phyloP scores from a whole-genome alignment of 495 filamentous ascomycete species.

The Cercophora sp. region DNA sequence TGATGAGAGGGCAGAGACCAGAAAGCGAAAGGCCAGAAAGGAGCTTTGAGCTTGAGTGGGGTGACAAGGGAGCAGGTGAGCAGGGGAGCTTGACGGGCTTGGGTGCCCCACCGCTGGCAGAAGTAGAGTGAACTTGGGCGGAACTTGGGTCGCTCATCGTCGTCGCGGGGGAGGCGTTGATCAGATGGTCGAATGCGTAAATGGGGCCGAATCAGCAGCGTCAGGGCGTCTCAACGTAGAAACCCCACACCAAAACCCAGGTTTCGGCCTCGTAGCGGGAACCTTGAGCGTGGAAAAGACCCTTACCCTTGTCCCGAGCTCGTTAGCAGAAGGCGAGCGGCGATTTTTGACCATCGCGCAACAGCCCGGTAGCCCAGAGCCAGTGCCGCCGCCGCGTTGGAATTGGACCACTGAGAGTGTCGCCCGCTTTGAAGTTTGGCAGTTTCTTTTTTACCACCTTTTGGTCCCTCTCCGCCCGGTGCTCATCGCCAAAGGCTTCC shows the following conservation, averaged over 20 bases:
- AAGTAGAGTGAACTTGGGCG: neutral
- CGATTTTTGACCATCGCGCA: slow-evolving; percentile 9
- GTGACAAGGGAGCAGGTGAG: neutral
- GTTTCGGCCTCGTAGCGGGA: neutral
- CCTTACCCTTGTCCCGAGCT: too few species aligned
- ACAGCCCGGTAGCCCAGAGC: neutral
- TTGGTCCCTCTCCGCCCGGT: slow-evolving; percentile 2
- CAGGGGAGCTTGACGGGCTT: neutral
- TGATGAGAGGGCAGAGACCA: neutral
- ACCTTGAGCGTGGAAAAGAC: neutral
- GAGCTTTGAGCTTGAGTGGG: slow-evolving; percentile 12
- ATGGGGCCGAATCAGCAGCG: neutral
- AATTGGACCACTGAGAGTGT: slow-evolving; percentile 4
- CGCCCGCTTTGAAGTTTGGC: slow-evolving; percentile 11
- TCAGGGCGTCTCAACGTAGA: neutral
- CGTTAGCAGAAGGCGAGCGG: neutral
- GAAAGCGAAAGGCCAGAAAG: neutral
- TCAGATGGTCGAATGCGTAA: neutral
- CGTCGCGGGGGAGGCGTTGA: neutral
- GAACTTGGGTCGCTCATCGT: neutral
- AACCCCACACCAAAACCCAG: neutral
- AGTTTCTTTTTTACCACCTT: slow-evolving; percentile 8
- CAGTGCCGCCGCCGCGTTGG: neutral
- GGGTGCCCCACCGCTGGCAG: neutral
- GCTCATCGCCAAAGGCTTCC: slow-evolving; percentile 15